phyloP scores from a whole-genome alignment of 2,329 filamentous ascomycete species.

The Curvularia hawaiiensis region DNA sequence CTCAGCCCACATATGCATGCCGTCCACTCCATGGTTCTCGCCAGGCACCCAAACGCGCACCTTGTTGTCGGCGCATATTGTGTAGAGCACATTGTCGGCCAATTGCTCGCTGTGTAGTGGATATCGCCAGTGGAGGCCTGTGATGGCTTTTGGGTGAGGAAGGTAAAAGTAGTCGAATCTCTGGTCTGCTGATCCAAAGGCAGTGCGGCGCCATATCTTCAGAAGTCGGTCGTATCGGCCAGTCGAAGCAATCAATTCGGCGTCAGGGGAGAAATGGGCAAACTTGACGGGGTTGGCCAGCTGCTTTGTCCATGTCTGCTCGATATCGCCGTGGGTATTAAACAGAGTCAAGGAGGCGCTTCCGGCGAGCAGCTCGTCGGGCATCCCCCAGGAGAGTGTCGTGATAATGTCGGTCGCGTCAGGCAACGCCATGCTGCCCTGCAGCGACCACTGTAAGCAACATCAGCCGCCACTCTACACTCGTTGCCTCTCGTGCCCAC shows the following conservation, averaged over 20 bases:
- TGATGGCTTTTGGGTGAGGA: constrained; percentile 80
- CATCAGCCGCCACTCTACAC: constrained; percentile 27
- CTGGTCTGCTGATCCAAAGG: constrained; percentile 81
- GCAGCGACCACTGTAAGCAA: constrained; percentile 60
- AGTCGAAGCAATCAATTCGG: constrained; percentile 81
- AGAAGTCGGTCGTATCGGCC: constrained; percentile 80
- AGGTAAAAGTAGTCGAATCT: constrained; percentile 92
- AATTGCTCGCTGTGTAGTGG: constrained; percentile 78
- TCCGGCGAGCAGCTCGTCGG: constrained; percentile 83
- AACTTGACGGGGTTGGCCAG: constrained; percentile 76
- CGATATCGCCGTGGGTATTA: constrained; percentile 57
- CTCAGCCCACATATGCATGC: constrained; percentile 78
- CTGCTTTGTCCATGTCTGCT: constrained; percentile 72
- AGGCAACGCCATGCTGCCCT: constrained; percentile 61
- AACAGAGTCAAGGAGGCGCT: constrained; percentile 74
- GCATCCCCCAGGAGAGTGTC: constrained; percentile 83
- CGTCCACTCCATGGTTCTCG: constrained; percentile 72
- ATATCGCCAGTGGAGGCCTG: constrained; percentile 82
- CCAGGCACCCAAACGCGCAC: constrained; percentile 83
- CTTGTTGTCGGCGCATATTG: constrained; percentile 79
- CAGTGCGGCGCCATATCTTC: constrained; percentile 90
- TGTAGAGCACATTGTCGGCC: constrained; percentile 87
- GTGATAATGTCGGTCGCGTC: constrained; percentile 55
- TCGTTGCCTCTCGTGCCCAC: constrained; percentile 52
- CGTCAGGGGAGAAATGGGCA: constrained; percentile 84